Percentiles rank a stretch among this genome's conserved stretches.
Evolutionary conservation across 1,139 yeast species (phyloP).

Genomic region (Zygosaccharomyces sapae): DNA sequence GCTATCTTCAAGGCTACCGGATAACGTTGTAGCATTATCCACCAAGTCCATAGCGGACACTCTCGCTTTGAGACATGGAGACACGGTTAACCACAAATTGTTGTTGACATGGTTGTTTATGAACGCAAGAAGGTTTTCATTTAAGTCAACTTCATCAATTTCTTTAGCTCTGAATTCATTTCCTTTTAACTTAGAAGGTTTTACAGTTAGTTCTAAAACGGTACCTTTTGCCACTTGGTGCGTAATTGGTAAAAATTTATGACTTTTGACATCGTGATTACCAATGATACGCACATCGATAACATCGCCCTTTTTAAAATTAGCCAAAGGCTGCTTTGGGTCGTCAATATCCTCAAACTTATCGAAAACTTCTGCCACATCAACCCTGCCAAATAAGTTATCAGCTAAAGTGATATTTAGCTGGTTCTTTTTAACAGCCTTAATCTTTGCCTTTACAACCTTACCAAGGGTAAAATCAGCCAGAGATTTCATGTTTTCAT

Average conservation of each 20-base stretch:
- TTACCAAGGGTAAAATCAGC: slow-evolving; percentile 59
- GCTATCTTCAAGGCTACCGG: slow-evolving; percentile 46
- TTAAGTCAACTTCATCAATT: slow-evolving; percentile 51
- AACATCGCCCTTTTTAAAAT: slow-evolving; percentile 55
- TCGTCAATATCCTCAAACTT: slow-evolving; percentile 53
- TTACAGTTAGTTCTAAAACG: slow-evolving; percentile 63
- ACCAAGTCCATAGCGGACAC: slow-evolving; percentile 64
- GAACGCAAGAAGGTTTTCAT: slow-evolving; percentile 59
- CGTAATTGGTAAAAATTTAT: slow-evolving; percentile 64
- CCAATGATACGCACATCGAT: slow-evolving; percentile 71
- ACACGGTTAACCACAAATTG: slow-evolving; percentile 63
- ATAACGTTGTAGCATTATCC: slow-evolving; percentile 49
- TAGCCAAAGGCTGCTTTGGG: slow-evolving; percentile 53
- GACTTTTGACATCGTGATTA: slow-evolving; percentile 67
- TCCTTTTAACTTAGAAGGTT: slow-evolving; percentile 45
- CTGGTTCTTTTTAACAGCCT: slow-evolving; percentile 67
- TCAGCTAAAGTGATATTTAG: slow-evolving; percentile 74
- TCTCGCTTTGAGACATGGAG: slow-evolving; percentile 67
- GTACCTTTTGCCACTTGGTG: slow-evolving; percentile 54
- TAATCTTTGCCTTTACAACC: slow-evolving; percentile 56
- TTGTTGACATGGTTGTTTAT: slow-evolving; percentile 57
- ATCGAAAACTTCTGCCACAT: slow-evolving; percentile 67
- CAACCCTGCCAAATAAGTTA: slow-evolving; percentile 75
- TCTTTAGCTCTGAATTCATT: slow-evolving; percentile 40
- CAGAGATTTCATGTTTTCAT: slow-evolving; percentile 44